Percentiles rank a stretch among this genome's conserved stretches.
These are phyloP conservation scores for Phytopythium litorale DNA, from an alignment of 352 stramenopile species.

Conservation along the genomic window DNA sequence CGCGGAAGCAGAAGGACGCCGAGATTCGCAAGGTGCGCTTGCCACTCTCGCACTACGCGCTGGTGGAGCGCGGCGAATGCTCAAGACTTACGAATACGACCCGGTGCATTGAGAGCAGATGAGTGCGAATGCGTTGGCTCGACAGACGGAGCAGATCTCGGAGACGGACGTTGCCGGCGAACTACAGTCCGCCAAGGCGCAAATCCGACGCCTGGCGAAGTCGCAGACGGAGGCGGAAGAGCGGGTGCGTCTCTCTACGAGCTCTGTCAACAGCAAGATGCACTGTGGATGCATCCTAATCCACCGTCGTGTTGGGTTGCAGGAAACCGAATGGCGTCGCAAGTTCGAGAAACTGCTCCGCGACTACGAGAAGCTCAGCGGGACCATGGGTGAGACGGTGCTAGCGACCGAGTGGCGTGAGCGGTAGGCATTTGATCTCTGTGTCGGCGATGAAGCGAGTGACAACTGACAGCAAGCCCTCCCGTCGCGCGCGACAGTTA, in stretches of 20 bases:
- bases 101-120: constrained; percentile 34
- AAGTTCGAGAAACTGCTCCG: constrained; percentile 85
- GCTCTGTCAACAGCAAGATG: background rate
- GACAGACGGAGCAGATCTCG: constrained; percentile 74
- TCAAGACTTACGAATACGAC: background rate
- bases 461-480: background rate
- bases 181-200: constrained; percentile 64
- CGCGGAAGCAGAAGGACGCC: constrained; percentile 86
- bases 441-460: background rate
- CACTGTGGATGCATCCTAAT: background rate
- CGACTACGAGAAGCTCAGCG: constrained; percentile 85
- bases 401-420: constrained; percentile 84
- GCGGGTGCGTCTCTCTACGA: constrained; percentile 29
- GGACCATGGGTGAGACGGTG: constrained; percentile 82
- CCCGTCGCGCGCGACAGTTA: constrained; percentile 32
- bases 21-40: constrained; percentile 74
- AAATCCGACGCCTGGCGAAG: constrained; percentile 76
- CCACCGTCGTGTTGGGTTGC: background rate
- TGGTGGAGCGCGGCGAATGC: background rate
- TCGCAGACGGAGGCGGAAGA: constrained; percentile 72
- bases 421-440: constrained; percentile 22
- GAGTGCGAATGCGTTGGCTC: constrained; percentile 66
- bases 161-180: constrained; percentile 70
- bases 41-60: no score
- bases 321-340: constrained; percentile 77